Percentiles rank a stretch among this genome's conserved stretches.
Conservation (phyloP, 768 basidiomycete genomes). For the Lactifluus subvellereus region DNA sequence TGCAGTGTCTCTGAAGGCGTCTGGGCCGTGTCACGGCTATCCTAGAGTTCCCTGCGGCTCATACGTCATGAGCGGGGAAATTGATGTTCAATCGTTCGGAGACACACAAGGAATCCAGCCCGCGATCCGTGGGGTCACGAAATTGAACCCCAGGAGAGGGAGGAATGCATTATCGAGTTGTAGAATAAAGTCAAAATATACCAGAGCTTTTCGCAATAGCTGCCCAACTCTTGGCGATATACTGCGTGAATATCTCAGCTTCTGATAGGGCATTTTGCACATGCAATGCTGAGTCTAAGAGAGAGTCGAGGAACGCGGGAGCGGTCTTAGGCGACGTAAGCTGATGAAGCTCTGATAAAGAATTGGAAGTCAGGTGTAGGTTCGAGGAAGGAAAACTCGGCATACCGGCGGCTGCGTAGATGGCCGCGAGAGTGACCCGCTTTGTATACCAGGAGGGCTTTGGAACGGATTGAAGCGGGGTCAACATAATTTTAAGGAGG, state of each 20-base stretch:
- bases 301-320: conserved; percentile 55
- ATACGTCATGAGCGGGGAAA: not conserved
- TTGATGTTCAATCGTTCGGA: not conserved
- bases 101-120: not conserved
- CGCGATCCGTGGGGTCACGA: not conserved
- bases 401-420: conserved; percentile 69
- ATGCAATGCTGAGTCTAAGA: conserved; percentile 46
- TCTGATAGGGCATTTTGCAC: conserved; percentile 48
- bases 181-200: conserved; percentile 33
- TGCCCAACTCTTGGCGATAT: conserved; percentile 62
- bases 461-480: not conserved
- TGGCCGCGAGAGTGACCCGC: conserved; percentile 55
- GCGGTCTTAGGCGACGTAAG: conserved; percentile 70
- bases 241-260: conserved; percentile 48
- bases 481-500: not conserved
- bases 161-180: not conserved
- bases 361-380: not conserved
- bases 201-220: conserved; percentile 69
- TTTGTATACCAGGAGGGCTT: conserved; percentile 71
- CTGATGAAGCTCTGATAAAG: conserved; percentile 62
- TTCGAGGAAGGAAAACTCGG: not conserved
- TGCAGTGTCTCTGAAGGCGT: not conserved
- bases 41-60: not conserved
- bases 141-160: not conserved
- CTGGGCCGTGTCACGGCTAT: too few species aligned